A percentile compares a stretch with the other conserved stretches of the same genome.
phyloP scores from a whole-genome alignment of 2,329 filamentous ascomycete genomes.

The Elsinoe arachidis region DNA sequence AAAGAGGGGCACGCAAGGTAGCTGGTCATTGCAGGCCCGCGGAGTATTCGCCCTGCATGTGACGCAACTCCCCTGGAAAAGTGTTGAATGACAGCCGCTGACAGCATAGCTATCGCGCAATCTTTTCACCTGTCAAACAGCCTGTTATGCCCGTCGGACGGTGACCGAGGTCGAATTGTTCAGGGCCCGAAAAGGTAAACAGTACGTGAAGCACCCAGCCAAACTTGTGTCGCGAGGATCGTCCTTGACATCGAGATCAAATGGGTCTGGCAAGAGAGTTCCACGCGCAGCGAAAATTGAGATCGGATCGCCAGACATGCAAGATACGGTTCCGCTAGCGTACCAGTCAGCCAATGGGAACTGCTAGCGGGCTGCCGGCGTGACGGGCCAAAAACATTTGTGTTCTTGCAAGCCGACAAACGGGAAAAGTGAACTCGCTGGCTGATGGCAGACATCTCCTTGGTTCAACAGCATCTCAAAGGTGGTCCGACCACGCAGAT shows the following conservation, averaged over 20 bases:
- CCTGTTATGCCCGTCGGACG: neutral
- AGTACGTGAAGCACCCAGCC: neutral
- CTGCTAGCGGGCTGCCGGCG: neutral
- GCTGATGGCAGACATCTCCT: neutral
- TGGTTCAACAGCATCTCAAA: neutral
- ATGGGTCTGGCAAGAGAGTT: neutral
- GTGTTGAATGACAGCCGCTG: conserved; percentile 1
- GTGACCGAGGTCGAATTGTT: neutral
- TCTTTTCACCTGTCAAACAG: neutral
- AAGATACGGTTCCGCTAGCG: conserved; percentile 7
- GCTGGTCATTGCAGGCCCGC: neutral
- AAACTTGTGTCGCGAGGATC: neutral
- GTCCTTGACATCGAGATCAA: conserved; percentile 2
- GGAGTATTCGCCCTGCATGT: neutral
- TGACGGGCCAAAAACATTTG: neutral
- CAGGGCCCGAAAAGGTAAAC: neutral
- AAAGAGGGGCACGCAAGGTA: neutral
- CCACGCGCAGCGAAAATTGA: neutral
- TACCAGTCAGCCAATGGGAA: conserved; percentile 3
- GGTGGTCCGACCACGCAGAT: neutral
- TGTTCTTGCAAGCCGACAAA: neutral
- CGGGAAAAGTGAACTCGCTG: neutral
- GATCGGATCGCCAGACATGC: conserved; percentile 6
- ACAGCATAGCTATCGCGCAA: neutral
- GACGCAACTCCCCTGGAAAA: neutral